Evolutionary conservation across 1,139 yeast species (phyloP), one percentile per base, ranked within the genome.

Genomic region (Blastobotrys proliferans): DNA sequence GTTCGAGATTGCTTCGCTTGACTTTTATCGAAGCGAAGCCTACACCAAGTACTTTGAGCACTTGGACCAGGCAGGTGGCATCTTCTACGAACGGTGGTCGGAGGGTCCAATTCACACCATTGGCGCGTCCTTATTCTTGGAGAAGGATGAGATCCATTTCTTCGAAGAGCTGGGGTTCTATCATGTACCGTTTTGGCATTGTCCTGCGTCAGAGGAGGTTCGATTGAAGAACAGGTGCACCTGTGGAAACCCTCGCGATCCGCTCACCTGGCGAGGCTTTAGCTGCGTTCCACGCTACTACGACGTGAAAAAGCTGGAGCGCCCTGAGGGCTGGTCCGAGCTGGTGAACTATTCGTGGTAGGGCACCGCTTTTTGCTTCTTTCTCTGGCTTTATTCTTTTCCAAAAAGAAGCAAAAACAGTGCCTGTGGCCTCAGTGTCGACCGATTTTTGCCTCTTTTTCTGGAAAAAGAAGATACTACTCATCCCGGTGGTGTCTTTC

Each of bases 31-130:
- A 54, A 66, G 77, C 8, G 70, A 76, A 33, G 79, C 81, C 1
- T 88, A 88, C 63, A 62, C 70, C n/a, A 73, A 72, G 34, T 87
- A 79, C 64, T 88, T 88, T 56, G 77, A 84, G 16, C 65, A 72
- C 53, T 71, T 88, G 53, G 97, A 88, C 61, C 58, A 70, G 48
- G 72, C 81, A 1, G 96, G 96, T 31, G 94, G 94, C 3, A 88
- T 88, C 68, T 88, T 84, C 68, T 88, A 88, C 63, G 96, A 88
- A 63, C 73, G 96, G 61, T 88, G 97, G 97, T 96, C 96, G 25
- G 96, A 88, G 64, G 96, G 96, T 0, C 96, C 96, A 4, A 78
- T 87, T 19, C 96, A 87, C 65, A 81, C 95, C 2, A 76, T 87
- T 51, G 72, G 92, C 1, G 94, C 87, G 1, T 72, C 94, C 0